Base-by-base conservation (phyloP, 768 basidiomycete species). In the Suillus brevipes region DNA sequence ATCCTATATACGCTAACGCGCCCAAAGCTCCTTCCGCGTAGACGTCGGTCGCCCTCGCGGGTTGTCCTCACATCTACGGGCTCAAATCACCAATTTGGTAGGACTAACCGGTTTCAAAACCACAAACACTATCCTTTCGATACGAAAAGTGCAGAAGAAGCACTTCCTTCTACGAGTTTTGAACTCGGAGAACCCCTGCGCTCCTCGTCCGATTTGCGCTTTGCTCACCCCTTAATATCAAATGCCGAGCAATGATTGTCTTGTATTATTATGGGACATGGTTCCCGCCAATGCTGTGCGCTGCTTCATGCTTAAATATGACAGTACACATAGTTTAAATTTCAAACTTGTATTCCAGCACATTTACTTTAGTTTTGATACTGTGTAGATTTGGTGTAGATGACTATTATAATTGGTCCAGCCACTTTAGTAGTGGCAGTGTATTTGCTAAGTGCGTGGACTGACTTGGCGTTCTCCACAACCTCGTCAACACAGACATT, bases 1-100 rank as follows among this genome's bases (percentile, higher is more conserved):
- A 64, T 81, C 43, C 75, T 85, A 16, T 74, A 70, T 71, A 60
- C 70, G 2, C 61, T 74, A 36, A 82, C 82, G 4, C 78, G 81
- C 10, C 81, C 81, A 20, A 74, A 74, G 43, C 68, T 83, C 42
- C 65, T 82, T n/a, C 80, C 77, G 31, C 69, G 36, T 37, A 28
- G 64, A 37, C 23, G 64, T 23, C 42, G 55, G 37, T 28, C 55
- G 50, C 47, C 55, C 13, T 52, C 64, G 34, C 31, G 37, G 45
- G 58, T 40, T 43, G 60, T 63, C 18, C 20, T 62, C 42, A 42
- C 62, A 20, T 28, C 65, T 9, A 12, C 23, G 18, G 16, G 36
- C n/a, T 20, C 64, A 18, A 36, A 28, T 9, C 47, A 42, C 3
- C 64, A 31, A 13, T 9, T 57, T 9, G 38, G 42, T 42, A 63